Conservation (phyloP, 495 filamentous ascomycete genomes). For the Talaromyces trachyspermus region DNA sequence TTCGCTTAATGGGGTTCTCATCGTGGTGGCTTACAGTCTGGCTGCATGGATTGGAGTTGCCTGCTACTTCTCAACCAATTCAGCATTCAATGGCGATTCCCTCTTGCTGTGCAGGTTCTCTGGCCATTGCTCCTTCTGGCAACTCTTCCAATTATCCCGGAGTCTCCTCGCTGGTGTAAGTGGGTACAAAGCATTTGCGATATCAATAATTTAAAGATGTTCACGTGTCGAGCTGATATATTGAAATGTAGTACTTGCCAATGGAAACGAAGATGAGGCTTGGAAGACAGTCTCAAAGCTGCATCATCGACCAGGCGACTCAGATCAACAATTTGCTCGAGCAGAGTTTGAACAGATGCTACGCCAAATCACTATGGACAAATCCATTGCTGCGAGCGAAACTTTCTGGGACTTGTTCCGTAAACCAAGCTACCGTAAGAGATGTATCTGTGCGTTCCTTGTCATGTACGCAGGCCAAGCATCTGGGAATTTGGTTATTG, state of each 20-base stretch:
- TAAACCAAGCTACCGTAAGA: conserved; percentile 3
- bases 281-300: conserved; percentile 8
- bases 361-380: conserved; percentile 1
- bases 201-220: conserved; percentile 1
- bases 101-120: conserved; percentile 6
- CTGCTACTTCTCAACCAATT: conserved; percentile 1
- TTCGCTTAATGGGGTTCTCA: conserved; percentile 4
- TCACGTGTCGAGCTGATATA: no score
- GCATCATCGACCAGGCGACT: neutral
- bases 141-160: conserved; percentile 6
- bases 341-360: conserved; percentile 5
- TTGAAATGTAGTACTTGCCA: conserved; percentile 3
- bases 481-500: conserved; percentile 11
- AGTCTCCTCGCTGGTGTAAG: conserved; percentile 8
- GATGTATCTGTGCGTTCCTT: neutral
- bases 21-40: conserved; percentile 16
- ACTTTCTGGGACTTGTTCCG: conserved; percentile 4
- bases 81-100: conserved; percentile 6
- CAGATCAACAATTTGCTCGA: conserved; percentile 1
- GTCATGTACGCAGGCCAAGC: conserved; percentile 8
- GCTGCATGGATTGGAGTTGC: conserved; percentile 5
- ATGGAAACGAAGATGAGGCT: conserved; percentile 13
- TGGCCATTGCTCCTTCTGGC: conserved; percentile 4
- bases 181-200: neutral
- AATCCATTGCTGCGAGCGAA: neutral